phyloP scores from a whole-genome alignment of 805 yeast genomes.

The Candida ascalaphidarum region DNA sequence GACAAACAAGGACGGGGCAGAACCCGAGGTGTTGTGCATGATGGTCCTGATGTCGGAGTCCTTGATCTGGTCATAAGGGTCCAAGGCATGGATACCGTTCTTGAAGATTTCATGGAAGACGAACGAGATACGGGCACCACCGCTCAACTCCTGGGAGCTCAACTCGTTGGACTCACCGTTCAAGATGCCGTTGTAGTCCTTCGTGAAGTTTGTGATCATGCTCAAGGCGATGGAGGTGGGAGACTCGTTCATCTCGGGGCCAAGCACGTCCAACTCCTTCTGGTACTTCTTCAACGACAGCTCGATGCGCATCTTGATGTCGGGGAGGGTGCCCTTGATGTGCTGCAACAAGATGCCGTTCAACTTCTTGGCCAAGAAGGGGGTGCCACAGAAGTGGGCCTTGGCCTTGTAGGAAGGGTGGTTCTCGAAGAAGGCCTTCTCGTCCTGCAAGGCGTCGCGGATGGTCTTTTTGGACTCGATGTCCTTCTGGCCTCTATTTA shows the following conservation, averaged over 20 bases:
- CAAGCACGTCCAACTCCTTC: slow-evolving; percentile 63
- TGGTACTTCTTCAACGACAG: slow-evolving; percentile 72
- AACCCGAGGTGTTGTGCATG: slow-evolving; percentile 93
- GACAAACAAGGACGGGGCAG: slow-evolving; percentile 90
- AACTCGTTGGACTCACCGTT: slow-evolving; percentile 91
- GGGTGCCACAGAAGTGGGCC: slow-evolving; percentile 98
- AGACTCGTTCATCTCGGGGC: slow-evolving; percentile 83
- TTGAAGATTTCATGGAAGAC: slow-evolving; percentile 95
- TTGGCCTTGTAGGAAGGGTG: slow-evolving; percentile 90
- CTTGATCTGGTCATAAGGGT: slow-evolving; percentile 93
- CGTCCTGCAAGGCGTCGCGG: slow-evolving; percentile 77
- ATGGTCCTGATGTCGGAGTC: slow-evolving; percentile 95
- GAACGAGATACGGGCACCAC: slow-evolving; percentile 96
- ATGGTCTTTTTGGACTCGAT: slow-evolving; percentile 84
- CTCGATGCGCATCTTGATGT: slow-evolving; percentile 85
- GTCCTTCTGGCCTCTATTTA: slow-evolving; percentile 89
- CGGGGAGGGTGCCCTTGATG: slow-evolving; percentile 63
- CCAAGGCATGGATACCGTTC: slow-evolving; percentile 84
- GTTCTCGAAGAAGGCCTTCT: slow-evolving; percentile 70
- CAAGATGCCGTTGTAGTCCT: slow-evolving; percentile 82
- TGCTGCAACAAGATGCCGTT: slow-evolving; percentile 84
- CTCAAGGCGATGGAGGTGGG: slow-evolving; percentile 85
- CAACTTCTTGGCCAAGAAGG: slow-evolving; percentile 86
- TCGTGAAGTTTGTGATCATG: slow-evolving; percentile 86
- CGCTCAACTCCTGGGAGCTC: slow-evolving; percentile 83